Evolutionary conservation across 2,329 filamentous ascomycete genomes (phyloP).

Genomic region (Beauveria medogensis): DNA sequence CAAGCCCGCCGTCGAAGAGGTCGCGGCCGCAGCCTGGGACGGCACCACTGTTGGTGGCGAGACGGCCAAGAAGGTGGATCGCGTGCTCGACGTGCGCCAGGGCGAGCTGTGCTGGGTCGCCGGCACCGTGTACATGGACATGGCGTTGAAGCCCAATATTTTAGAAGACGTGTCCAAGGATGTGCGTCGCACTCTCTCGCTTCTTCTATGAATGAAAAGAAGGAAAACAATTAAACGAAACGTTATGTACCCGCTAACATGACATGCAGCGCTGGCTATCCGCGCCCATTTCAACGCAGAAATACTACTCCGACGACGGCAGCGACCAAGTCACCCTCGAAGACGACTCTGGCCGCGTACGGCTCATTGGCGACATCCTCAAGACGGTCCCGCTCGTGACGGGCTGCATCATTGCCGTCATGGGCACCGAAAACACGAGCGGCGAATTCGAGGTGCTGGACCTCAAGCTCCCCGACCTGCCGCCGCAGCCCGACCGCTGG

Average conservation of each 20-base stretch:
- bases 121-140: conserved; percentile 94
- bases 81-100: conserved; percentile 91
- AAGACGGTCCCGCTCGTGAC: conserved; percentile 70
- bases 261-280: conserved; percentile 70
- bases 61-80: conserved; percentile 65
- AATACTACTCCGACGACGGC: conserved; percentile 59
- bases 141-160: conserved; percentile 93
- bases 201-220: no score
- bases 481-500: conserved; percentile 77
- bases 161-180: conserved; percentile 92
- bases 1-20: conserved; percentile 70
- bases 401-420: conserved; percentile 85
- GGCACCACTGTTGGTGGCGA: conserved; percentile 73
- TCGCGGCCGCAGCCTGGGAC: conserved; percentile 69
- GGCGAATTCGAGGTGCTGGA: conserved; percentile 92
- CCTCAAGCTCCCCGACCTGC: conserved; percentile 77
- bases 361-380: conserved; percentile 65
- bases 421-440: conserved; percentile 87
- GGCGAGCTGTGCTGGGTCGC: conserved; percentile 92
- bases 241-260: neutral
- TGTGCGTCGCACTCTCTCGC: conserved; percentile 38
- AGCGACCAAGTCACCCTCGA: conserved; percentile 75
- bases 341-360: conserved; percentile 86
- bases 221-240: fast-evolving
- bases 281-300: conserved; percentile 66